Conservation (phyloP, 139 green algal species). For the Ettlia oleoabundans region DNA sequence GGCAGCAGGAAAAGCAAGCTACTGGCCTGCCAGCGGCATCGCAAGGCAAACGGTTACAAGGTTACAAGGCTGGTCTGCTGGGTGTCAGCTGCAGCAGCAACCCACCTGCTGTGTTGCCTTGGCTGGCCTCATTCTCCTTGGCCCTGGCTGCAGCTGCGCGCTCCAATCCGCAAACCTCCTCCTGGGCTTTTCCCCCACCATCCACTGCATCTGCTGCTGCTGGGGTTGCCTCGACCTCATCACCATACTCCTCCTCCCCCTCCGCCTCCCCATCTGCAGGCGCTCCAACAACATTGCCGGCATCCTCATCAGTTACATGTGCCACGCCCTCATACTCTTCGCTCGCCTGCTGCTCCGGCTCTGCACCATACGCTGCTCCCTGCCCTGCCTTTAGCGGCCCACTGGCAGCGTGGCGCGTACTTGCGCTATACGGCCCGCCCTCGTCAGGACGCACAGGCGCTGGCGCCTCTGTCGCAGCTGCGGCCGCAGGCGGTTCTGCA, state of each 20-base stretch:
- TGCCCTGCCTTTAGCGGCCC: too few relatives aligned
- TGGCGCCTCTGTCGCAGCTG: too few relatives aligned
- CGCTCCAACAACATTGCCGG: neutral
- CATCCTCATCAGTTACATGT: too few relatives aligned
- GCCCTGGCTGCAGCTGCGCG: neutral
- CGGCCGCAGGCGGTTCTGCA: too few relatives aligned
- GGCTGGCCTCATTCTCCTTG: slow-evolving; percentile 21
- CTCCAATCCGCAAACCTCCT: neutral
- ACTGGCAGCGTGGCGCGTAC: too few relatives aligned
- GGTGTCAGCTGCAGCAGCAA: neutral
- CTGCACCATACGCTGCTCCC: too few relatives aligned
- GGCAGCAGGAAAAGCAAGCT: neutral
- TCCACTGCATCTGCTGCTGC: too few relatives aligned
- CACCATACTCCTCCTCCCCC: neutral
- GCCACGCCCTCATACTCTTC: too few relatives aligned
- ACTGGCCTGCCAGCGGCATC: neutral
- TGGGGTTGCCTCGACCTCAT: neutral
- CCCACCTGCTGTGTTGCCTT: slow-evolving; percentile 3
- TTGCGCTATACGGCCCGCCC: too few relatives aligned
- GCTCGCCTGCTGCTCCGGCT: neutral
- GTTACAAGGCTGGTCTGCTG: neutral
- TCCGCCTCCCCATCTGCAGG: neutral
- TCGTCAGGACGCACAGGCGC: too few relatives aligned
- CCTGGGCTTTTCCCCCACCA: neutral
- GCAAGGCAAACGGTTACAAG: neutral